phyloP scores from a whole-genome alignment of 2,329 filamentous ascomycete genomes.

The Trichoderma semiorbis region DNA sequence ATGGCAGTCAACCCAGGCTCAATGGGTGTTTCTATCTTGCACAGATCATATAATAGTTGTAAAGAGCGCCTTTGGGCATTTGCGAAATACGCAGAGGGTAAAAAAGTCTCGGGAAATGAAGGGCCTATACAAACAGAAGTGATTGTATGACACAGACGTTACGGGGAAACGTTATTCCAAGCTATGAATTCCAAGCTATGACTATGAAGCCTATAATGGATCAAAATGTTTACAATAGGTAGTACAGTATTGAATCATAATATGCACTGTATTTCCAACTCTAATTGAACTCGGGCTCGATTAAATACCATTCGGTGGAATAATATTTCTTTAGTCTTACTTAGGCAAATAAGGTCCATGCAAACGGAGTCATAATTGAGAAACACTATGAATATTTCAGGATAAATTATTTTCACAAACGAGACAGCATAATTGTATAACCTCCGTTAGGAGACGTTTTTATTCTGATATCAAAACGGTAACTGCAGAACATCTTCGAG shows the following conservation, averaged over 20 bases:
- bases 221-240: accelerated
- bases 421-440: not conserved
- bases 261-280: not conserved
- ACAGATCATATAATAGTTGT: not conserved
- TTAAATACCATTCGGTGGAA: not conserved
- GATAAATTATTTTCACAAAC: not conserved
- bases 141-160: not conserved
- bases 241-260: not conserved
- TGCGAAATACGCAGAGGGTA: not conserved
- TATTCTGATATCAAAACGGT: not conserved
- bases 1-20: not conserved
- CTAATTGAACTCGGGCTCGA: not conserved
- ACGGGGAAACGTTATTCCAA: not conserved
- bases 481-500: not conserved
- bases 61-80: not conserved
- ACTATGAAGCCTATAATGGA: not conserved
- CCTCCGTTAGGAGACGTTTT: not conserved
- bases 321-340: not conserved
- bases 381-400: not conserved
- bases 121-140: not conserved
- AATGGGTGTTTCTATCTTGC: not conserved
- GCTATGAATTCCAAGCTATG: not conserved
- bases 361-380: not conserved
- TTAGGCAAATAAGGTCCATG: not conserved
- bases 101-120: not conserved